Evolutionary conservation across 2,329 filamentous ascomycete species (phyloP), one percentile per base, ranked within the genome.

Genomic region (Westerdykella aurantiaca): DNA sequence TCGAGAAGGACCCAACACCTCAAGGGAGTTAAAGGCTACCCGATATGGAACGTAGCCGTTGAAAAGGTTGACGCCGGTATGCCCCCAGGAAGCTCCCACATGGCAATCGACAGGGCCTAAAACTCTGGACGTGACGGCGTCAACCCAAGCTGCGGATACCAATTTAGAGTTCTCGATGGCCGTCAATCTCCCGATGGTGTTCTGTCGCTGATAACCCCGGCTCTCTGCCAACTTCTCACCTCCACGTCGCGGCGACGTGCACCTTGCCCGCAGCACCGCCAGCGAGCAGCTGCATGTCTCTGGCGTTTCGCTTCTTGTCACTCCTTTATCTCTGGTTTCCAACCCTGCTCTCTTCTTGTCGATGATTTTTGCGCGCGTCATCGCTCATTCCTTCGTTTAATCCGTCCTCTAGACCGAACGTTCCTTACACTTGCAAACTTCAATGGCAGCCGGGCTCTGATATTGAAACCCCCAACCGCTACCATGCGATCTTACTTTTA

Each of bases 401-500:
- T 22, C 25, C 29, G 25, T 34, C 37, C 34, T 37, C 41, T 37
- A 38, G 13, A 31, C 7, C 33, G 37, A 16, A 34, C 35, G 23
- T 23, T 31, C 21, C 22, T 33, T 23, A 49, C 50, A 56, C 51
- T 46, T 33, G 52, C 55, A 21, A 21, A 21, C 53, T 52, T 50
- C 46, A 42, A 66, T 64, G 61, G 57, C 51, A 48, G 43, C 47
- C 45, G 46, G 35, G 43, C 31, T 38, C 35, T 38, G 29, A 37
- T 42, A 34, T 37, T 60, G 51, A 55, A 48, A 25, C 43, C 39
- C 35, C 44, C 37, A 41, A 38, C 29, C 34, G 37, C 46, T 59
- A 45, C 49, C 45, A 67, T 66, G 64, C 60, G 53, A 12, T 57
- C 57, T 37, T 49, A 51, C 42, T 52, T 49, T 39, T 50, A 53